These are phyloP conservation scores for Ceratobasidium sp. DNA, from an alignment of 1,284 basidiomycete species.

Conservation along the genomic window DNA sequence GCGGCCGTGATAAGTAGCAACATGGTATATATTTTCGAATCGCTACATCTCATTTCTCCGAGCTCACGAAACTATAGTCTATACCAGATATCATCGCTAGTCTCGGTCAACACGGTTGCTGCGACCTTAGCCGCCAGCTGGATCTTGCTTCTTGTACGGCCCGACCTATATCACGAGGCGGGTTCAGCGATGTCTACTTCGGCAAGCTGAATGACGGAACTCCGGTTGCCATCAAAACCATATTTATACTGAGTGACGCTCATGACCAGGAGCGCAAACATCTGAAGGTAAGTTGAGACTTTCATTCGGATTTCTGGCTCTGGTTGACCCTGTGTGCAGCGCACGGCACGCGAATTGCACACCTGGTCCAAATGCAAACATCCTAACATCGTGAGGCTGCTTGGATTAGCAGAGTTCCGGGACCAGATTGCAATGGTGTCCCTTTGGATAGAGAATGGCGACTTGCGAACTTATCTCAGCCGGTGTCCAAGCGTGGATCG, in stretches of 20 bases:
- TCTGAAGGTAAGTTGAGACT: background rate
- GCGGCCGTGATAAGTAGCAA: background rate
- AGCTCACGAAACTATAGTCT: background rate
- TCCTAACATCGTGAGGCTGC: background rate
- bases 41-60: background rate
- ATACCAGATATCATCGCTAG: conserved; percentile 4
- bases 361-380: conserved; percentile 19
- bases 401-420: conserved; percentile 2
- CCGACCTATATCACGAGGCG: background rate
- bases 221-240: background rate
- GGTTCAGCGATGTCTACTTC: background rate
- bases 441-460: conserved; percentile 16
- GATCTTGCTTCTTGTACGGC: background rate
- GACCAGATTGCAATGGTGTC: conserved; percentile 13
- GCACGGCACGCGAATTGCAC: conserved; percentile 12
- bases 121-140: background rate
- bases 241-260: background rate
- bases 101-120: background rate
- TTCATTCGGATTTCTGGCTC: background rate
- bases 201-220: background rate
- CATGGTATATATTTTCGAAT: background rate
- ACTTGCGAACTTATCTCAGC: background rate
- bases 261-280: background rate
- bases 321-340: background rate
- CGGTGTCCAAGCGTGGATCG: background rate